A percentile compares a stretch with the other conserved stretches of the same genome.
These are phyloP conservation scores for Talaromyces stipitatus DNA, from an alignment of 495 filamentous ascomycete genomes.

Conservation along the genomic window DNA sequence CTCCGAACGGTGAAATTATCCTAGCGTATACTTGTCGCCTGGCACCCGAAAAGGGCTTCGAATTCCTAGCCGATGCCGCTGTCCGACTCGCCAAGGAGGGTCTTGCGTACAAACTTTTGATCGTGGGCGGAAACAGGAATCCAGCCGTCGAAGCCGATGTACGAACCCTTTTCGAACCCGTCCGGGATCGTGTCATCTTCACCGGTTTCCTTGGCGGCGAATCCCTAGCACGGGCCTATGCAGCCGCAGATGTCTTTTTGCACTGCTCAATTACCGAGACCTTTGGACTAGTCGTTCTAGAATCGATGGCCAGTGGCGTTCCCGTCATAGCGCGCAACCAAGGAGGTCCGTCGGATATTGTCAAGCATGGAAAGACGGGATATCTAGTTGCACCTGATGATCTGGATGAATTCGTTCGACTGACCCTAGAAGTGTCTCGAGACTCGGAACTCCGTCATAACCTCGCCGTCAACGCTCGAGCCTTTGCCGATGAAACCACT, in stretches of 20 bases:
- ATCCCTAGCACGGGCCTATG: constrained; percentile 48
- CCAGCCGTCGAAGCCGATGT: constrained; percentile 47
- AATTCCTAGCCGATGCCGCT: constrained; percentile 48
- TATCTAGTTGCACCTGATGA: constrained; percentile 49
- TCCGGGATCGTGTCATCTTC: constrained; percentile 46
- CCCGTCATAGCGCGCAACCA: constrained; percentile 57
- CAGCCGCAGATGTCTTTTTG: constrained; percentile 53
- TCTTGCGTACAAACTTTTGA: constrained; percentile 48
- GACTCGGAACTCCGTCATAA: constrained; percentile 27
- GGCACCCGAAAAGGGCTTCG: constrained; percentile 58
- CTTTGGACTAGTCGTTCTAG: constrained; percentile 57
- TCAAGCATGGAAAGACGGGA: constrained; percentile 46
- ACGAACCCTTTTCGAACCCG: constrained; percentile 38
- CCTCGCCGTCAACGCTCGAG: constrained; percentile 33
- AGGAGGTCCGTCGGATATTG: constrained; percentile 56
- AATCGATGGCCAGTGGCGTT: constrained; percentile 58
- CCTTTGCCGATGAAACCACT: constrained; percentile 48
- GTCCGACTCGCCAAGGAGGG: constrained; percentile 40
- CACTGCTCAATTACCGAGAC: constrained; percentile 61
- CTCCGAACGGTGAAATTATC: constrained; percentile 51
- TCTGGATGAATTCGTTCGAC: constrained; percentile 41
- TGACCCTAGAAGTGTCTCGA: constrained; percentile 29
- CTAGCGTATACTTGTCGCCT: constrained; percentile 52
- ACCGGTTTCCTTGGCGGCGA: constrained; percentile 49
- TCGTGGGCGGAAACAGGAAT: constrained; percentile 57